phyloP scores from a whole-genome alignment of 2,329 filamentous ascomycete genomes.

The Beauveria caledonica region DNA sequence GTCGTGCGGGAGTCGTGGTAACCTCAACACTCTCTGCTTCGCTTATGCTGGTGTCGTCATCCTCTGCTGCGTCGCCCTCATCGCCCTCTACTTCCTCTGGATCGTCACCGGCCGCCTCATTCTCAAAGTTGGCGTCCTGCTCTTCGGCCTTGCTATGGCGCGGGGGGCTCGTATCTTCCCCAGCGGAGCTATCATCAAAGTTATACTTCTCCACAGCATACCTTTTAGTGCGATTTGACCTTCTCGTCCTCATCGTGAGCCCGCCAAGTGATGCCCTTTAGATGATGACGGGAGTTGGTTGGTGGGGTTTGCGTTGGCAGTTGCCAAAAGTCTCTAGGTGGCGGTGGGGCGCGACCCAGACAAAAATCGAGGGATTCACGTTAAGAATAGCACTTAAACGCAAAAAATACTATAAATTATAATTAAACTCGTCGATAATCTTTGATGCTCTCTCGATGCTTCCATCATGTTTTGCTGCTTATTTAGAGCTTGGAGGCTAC shows the following conservation, averaged over 20 bases:
- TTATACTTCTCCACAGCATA: slow-evolving; percentile 27
- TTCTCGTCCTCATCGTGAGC: slow-evolving; percentile 27
- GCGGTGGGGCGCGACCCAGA: slow-evolving; percentile 1
- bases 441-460: neutral
- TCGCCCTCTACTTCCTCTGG: slow-evolving; percentile 15
- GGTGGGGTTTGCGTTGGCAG: neutral
- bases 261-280: neutral
- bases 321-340: slow-evolving; percentile 1
- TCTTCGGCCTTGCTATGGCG: slow-evolving; percentile 19
- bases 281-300: neutral
- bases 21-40: slow-evolving; percentile 18
- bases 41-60: slow-evolving; percentile 23
- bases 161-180: slow-evolving; percentile 20
- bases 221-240: slow-evolving; percentile 27
- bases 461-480: neutral
- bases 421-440: neutral
- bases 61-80: slow-evolving; percentile 25
- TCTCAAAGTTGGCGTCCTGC: slow-evolving; percentile 22
- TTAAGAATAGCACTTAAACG: neutral
- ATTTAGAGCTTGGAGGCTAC: neutral
- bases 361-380: neutral
- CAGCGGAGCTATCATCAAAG: slow-evolving; percentile 24
- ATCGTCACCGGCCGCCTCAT: slow-evolving; percentile 17
- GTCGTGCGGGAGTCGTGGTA: slow-evolving; percentile 2
- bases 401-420: neutral